Conservation (phyloP, 305 asterid genomes). For the Solanum hybrid region DNA sequence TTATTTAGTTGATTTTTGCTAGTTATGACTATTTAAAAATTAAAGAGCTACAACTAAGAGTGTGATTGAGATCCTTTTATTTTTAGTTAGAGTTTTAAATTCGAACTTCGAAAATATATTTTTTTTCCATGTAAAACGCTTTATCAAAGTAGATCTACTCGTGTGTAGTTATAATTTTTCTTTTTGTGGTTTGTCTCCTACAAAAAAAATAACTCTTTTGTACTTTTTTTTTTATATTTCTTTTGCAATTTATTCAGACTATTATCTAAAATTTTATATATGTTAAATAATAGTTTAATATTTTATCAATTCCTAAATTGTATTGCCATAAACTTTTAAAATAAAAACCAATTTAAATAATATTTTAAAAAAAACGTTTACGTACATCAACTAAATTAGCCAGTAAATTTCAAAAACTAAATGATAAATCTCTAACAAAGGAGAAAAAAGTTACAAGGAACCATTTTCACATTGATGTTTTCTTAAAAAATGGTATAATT, state of each 20-base stretch:
- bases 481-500: not conserved
- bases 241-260: too few species aligned
- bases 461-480: not conserved
- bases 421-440: not conserved
- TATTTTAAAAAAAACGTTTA: not conserved
- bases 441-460: not conserved
- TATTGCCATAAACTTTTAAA: not conserved
- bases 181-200: too few species aligned
- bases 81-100: not conserved
- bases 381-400: not conserved
- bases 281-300: not conserved
- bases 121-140: too few species aligned
- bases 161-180: too few species aligned
- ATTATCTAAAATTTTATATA: too few species aligned
- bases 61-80: not conserved
- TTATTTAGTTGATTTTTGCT: not conserved
- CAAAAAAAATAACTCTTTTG: too few species aligned
- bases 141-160: too few species aligned
- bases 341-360: not conserved
- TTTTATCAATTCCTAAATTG: not conserved
- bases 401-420: not conserved
- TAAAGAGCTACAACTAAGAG: not conserved
- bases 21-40: too few species aligned
- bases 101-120: not conserved
- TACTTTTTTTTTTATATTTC: too few species aligned